phyloP scores from a whole-genome alignment of 2,329 filamentous ascomycete species.

The Cercospora zeae-maydis region DNA sequence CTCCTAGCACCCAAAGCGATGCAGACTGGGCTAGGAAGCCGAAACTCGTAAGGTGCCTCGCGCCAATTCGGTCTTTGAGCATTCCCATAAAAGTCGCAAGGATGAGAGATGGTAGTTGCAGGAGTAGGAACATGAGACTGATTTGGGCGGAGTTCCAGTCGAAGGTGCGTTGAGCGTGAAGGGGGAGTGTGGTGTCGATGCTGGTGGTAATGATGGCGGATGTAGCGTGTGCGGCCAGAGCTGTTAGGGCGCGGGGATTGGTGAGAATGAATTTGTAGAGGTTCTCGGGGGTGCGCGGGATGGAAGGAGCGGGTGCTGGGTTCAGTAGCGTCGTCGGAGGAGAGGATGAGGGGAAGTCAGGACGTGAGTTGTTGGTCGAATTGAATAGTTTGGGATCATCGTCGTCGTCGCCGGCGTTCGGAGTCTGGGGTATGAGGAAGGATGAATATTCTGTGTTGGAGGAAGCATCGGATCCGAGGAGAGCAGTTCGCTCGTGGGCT shows the following conservation, averaged over 20 bases:
- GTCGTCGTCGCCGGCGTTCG: background rate
- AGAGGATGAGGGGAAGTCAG: background rate
- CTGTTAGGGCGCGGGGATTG: conserved; percentile 5
- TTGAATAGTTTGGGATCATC: background rate
- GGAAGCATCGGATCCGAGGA: background rate
- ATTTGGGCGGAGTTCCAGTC: conserved; percentile 20
- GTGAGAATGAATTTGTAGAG: conserved; percentile 17
- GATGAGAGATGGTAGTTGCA: background rate
- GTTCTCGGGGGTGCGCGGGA: background rate
- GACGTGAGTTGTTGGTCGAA: background rate
- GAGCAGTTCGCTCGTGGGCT: background rate
- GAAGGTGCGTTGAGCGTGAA: conserved; percentile 18
- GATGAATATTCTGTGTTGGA: background rate
- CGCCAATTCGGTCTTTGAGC: background rate
- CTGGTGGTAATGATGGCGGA: conserved; percentile 19
- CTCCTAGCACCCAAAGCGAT: background rate
- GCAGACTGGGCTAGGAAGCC: background rate
- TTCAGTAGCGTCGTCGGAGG: background rate
- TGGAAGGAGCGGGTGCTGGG: background rate
- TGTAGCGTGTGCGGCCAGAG: conserved; percentile 14
- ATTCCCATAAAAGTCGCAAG: background rate
- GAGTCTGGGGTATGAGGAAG: background rate
- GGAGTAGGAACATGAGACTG: background rate
- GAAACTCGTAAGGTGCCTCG: background rate
- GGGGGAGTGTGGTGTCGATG: conserved; percentile 23